phyloP scores from a whole-genome alignment of 306 rosid species.

The Pyrus bretschneideri region DNA sequence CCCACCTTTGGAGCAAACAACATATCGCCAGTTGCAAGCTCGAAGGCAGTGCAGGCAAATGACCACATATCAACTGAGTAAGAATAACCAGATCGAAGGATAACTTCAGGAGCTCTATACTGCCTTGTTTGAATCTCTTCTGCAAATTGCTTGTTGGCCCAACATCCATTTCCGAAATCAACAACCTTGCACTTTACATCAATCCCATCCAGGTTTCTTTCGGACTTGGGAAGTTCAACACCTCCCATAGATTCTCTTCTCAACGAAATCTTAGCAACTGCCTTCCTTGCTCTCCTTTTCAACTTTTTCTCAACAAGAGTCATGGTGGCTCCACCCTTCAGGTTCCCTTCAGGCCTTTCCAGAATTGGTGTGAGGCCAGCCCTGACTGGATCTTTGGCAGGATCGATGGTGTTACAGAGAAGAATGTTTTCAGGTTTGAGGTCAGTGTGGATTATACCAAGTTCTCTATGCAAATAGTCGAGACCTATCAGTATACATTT shows the following conservation, averaged over 20 bases:
- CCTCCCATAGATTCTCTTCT: slow-evolving; percentile 75
- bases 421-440: slow-evolving; percentile 94
- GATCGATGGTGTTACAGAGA: slow-evolving; percentile 69
- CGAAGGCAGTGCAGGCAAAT: slow-evolving; percentile 85
- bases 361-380: slow-evolving; percentile 59
- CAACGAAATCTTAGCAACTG: slow-evolving; percentile 82
- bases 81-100: slow-evolving; percentile 75
- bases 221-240: slow-evolving; percentile 39
- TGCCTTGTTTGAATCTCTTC: slow-evolving; percentile 95
- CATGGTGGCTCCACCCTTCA: slow-evolving; percentile 56
- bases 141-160: slow-evolving; percentile 63
- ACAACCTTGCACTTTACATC: slow-evolving; percentile 90
- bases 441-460: slow-evolving; percentile 82
- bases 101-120: slow-evolving; percentile 94
- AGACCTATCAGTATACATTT: slow-evolving; percentile 69
- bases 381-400: slow-evolving; percentile 71
- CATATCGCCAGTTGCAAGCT: slow-evolving; percentile 98
- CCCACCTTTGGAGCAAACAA: slow-evolving; percentile 78
- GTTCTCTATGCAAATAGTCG: slow-evolving; percentile 88
- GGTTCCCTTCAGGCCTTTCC: slow-evolving; percentile 74
- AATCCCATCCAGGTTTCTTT: slow-evolving; percentile 55
- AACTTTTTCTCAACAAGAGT: slow-evolving; percentile 71
- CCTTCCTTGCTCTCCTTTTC: slow-evolving; percentile 80
- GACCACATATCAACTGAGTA: slow-evolving; percentile 94
- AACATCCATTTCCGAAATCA: slow-evolving; percentile 93